Evolutionary conservation across 2,329 filamentous ascomycete species (phyloP), one percentile per base, ranked within the genome.

Genomic region (Pseudocercospora musae): DNA sequence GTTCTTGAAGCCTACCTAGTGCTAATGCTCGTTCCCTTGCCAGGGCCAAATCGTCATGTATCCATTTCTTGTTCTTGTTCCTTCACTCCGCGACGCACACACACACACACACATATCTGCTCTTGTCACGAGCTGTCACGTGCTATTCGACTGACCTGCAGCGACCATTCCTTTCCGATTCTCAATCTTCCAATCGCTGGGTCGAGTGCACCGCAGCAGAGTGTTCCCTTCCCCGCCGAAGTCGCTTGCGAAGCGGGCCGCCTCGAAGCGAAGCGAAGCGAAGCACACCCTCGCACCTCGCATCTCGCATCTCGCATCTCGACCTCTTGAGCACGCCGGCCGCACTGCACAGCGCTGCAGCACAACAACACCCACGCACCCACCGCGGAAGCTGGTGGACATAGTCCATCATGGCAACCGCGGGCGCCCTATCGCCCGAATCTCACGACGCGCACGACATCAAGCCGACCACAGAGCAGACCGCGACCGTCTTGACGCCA

Each of bases 401-500:
- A 13, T 23, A 18, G 29, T 54, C 29, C 52, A 56, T 21, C 55
- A 65, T 66, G 46, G 64, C 62, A 11, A 62, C 57, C 44, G 48
- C 50, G 29, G 60, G 60, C 31, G 62, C 68, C 27, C 55, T 68
- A 59, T 72, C 71, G 49, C 71, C 70, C 25, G 66, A 68, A 18
- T 60, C 64, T 15, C 66, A 68, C 49, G 67, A 66, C 46, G 59
- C 63, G 25, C 66, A 69, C 49, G 67, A 66, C 40, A 65, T 65
- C 57, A 69, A 71, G 59, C 66, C 69, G 13, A 67, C 68, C 20
- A 73, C 62, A 56, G 71, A 73, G 57, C 53, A 59, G 50, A 67
- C 72, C 25, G 64, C 71, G 8, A 72, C 77, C 40, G 80, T 79
- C 57, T 73, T 82, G 67, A 83, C 81, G 59, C 81, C 81, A 62